Conservation (phyloP, 2,329 filamentous ascomycete genomes). For the Fusarium nanum region DNA sequence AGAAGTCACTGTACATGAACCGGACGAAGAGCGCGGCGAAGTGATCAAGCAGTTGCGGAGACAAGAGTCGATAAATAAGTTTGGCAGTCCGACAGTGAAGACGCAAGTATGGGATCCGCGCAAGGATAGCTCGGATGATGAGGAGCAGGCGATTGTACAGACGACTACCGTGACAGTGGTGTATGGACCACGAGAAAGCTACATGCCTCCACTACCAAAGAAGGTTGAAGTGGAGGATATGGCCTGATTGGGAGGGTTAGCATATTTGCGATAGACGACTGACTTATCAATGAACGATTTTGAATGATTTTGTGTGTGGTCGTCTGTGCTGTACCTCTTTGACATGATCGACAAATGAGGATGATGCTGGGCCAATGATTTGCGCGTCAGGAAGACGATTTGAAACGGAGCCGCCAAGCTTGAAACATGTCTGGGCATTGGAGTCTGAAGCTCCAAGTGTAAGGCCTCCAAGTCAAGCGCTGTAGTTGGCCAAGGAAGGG, state of each 20-base stretch:
- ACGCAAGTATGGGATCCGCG: constrained; percentile 23
- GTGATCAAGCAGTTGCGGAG: constrained; percentile 37
- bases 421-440: constrained; percentile 18
- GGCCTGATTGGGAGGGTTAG: background rate
- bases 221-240: background rate
- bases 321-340: background rate
- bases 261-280: constrained; percentile 1
- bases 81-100: constrained; percentile 23
- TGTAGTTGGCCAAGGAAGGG: background rate
- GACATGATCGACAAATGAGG: background rate
- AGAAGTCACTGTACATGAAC: constrained; percentile 22
- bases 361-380: constrained; percentile 1
- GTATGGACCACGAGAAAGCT: constrained; percentile 36
- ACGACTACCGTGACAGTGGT: constrained; percentile 44
- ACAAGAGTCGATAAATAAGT: constrained; percentile 42
- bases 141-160: constrained; percentile 41
- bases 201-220: background rate
- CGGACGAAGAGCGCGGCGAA: constrained; percentile 24
- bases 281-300: background rate
- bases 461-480: background rate
- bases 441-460: background rate
- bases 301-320: background rate
- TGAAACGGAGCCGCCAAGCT: constrained; percentile 16
- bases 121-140: constrained; percentile 24
- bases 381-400: background rate